Conservation (phyloP, 805 yeast species). For the Candida nemodendra region DNA sequence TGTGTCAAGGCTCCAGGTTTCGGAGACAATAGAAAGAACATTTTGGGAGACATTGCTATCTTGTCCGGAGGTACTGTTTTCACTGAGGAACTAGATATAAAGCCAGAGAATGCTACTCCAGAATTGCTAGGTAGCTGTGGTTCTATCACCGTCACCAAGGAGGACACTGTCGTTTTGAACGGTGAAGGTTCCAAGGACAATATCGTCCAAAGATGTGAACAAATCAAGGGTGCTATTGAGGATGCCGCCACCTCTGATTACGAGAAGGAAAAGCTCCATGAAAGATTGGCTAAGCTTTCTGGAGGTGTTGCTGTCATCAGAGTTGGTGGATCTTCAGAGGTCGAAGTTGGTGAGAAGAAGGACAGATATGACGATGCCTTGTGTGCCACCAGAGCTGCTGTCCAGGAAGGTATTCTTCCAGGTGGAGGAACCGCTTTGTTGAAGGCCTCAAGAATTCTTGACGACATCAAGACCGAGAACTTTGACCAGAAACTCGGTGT, state of each 20-base stretch:
- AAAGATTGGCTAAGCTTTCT: slow-evolving; percentile 92
- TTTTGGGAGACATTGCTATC: slow-evolving; percentile 91
- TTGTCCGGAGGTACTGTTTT: slow-evolving; percentile 89
- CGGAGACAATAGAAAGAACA: slow-evolving; percentile 98
- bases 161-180: slow-evolving; percentile 89
- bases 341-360: slow-evolving; percentile 99
- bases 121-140: slow-evolving; percentile 92
- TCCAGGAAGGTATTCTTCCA: slow-evolving; percentile 96
- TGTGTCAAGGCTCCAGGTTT: slow-evolving; percentile 99
- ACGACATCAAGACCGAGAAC: slow-evolving; percentile 70
- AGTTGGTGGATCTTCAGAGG: slow-evolving; percentile 96
- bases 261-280: slow-evolving; percentile 95
- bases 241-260: slow-evolving; percentile 79
- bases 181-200: slow-evolving; percentile 86
- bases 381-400: slow-evolving; percentile 98
- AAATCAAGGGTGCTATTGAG: slow-evolving; percentile 78
- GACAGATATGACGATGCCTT: slow-evolving; percentile 98
- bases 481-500: slow-evolving; percentile 97
- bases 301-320: slow-evolving; percentile 98
- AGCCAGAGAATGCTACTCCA: slow-evolving; percentile 90
- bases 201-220: slow-evolving; percentile 86
- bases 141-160: slow-evolving; percentile 88
- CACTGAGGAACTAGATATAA: slow-evolving; percentile 92
- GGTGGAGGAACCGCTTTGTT: slow-evolving; percentile 99
- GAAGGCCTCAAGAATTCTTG: slow-evolving; percentile 82